A percentile compares a stretch with the other conserved stretches of the same genome.
Evolutionary conservation across 140 eudicot genomes (phyloP).

Genomic region (Oenanthe javanica): DNA sequence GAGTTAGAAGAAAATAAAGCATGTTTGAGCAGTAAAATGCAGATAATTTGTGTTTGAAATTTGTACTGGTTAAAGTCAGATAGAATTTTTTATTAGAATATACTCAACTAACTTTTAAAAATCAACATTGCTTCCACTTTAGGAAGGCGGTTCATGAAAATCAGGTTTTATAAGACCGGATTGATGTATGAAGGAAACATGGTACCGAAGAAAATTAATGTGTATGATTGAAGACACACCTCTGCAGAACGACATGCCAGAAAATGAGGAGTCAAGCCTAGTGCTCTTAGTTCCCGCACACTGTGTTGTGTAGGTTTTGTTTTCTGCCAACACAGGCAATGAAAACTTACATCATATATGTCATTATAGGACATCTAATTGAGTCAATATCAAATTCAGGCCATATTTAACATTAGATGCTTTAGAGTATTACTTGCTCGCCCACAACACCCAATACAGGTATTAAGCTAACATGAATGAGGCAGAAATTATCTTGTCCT

Average conservation of each 20-base stretch:
- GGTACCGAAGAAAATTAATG: background rate
- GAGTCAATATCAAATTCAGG: conserved; percentile 11
- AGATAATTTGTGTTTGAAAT: background rate
- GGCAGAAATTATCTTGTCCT: conserved; percentile 92
- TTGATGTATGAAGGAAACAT: background rate
- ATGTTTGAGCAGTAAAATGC: background rate
- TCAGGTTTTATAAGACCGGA: background rate
- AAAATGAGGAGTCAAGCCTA: conserved; percentile 93
- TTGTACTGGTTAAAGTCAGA: background rate
- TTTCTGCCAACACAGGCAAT: conserved; percentile 42
- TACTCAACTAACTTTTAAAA: background rate
- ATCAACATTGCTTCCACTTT: background rate
- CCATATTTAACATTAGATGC: background rate
- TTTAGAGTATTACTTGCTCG: conserved; percentile 58
- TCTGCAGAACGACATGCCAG: conserved; percentile 93
- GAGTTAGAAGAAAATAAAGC: background rate
- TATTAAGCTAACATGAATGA: conserved; percentile 85
- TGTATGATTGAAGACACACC: conserved; percentile 29
- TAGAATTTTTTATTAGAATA: background rate
- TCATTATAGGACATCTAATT: background rate
- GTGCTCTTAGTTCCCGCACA: conserved; percentile 93
- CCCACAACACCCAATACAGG: conserved; percentile 98
- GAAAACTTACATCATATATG: conserved; percentile 4
- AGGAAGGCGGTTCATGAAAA: background rate
- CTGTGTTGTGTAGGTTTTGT: conserved; percentile 98